These are phyloP conservation scores for Pestalotiopsis fici DNA, from an alignment of 2,329 filamentous ascomycete genomes.

Conservation along the genomic window DNA sequence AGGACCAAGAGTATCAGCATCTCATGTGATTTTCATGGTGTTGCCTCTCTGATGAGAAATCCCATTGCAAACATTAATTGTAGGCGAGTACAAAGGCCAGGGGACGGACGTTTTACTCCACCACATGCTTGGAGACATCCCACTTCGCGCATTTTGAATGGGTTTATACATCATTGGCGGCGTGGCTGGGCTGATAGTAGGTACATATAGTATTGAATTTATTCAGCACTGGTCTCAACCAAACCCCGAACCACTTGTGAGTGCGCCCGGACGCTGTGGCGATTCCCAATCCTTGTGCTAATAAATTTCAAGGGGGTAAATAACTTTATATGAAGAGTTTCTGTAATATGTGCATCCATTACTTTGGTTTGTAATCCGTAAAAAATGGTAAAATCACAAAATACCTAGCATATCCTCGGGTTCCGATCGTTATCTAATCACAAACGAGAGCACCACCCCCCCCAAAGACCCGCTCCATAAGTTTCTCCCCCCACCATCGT, in stretches of 20 bases:
- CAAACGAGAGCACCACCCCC: not conserved
- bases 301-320: not conserved
- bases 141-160: not conserved
- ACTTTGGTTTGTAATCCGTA: not conserved
- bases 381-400: not conserved
- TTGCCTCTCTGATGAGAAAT: not conserved
- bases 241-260: not conserved
- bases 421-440: not conserved
- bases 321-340: not conserved
- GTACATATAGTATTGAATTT: not conserved
- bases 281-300: not conserved
- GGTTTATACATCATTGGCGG: not conserved
- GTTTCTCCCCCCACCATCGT: conserved; percentile 6
- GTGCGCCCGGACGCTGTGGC: not conserved
- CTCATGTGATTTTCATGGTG: not conserved
- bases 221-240: not conserved
- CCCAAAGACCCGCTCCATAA: not conserved
- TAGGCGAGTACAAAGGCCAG: not conserved
- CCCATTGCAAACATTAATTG: not conserved
- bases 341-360: not conserved
- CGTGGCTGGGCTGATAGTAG: not conserved
- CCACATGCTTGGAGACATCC: not conserved
- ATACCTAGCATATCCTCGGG: not conserved
- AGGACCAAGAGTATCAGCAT: not conserved
- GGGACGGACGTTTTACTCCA: not conserved